These are phyloP conservation scores for Beauveria bassiana DNA, from an alignment of 2,329 filamentous ascomycete species.

Conservation along the genomic window DNA sequence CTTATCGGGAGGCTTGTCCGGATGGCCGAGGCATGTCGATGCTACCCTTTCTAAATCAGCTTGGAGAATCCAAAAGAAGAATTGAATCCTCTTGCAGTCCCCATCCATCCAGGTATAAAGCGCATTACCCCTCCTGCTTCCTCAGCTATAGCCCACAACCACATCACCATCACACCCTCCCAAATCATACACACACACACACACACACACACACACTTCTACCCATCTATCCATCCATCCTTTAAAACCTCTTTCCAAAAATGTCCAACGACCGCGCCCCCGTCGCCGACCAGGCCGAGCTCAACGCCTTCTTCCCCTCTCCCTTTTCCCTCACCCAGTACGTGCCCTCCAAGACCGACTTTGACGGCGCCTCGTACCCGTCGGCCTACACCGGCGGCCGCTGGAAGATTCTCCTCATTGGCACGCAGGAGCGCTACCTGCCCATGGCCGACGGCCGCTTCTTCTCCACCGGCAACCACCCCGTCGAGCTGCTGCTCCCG, in stretches of 20 bases:
- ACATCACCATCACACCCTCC: not conserved
- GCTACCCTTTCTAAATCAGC: not conserved
- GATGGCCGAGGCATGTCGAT: not conserved
- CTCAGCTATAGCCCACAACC: not conserved
- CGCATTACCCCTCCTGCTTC: not conserved
- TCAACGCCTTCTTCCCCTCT: conserved; percentile 17
- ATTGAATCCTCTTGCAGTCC: not conserved
- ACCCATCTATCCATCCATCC: not conserved
- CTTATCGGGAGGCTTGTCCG: not conserved
- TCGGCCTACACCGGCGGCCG: conserved; percentile 15
- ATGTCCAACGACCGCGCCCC: conserved; percentile 12
- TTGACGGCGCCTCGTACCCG: conserved; percentile 15
- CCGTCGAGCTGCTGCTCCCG: conserved; percentile 16
- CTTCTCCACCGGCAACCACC: conserved; percentile 18
- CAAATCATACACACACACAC: not conserved
- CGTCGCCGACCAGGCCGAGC: conserved; percentile 17
- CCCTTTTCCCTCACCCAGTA: conserved; percentile 17
- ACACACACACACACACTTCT: not conserved
- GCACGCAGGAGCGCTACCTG: conserved; percentile 17
- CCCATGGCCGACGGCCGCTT: conserved; percentile 16
- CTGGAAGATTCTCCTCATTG: conserved; percentile 17
- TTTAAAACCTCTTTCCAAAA: not conserved
- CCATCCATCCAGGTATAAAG: not conserved
- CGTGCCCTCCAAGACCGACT: conserved; percentile 15
- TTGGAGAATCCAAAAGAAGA: not conserved